These are phyloP conservation scores for Collariella sp. DNA, from an alignment of 495 filamentous ascomycete species.

Conservation along the genomic window DNA sequence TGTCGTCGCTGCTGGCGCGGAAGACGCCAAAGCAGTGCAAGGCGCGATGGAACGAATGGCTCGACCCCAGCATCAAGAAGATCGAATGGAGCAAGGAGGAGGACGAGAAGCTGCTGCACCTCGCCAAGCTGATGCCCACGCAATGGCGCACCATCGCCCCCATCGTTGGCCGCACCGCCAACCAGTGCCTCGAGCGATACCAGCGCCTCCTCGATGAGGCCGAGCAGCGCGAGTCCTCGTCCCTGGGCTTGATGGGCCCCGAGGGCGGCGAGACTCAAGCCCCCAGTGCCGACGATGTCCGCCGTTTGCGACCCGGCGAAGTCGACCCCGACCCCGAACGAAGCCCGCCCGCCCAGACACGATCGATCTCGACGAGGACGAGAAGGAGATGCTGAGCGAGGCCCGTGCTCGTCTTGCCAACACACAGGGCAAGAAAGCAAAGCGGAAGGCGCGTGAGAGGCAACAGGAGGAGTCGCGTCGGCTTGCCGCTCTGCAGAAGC, in stretches of 20 bases:
- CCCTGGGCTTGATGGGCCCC: slow-evolving; percentile 79
- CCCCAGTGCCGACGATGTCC: slow-evolving; percentile 88
- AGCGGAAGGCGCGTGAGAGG: slow-evolving; percentile 90
- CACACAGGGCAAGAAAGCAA: slow-evolving; percentile 97
- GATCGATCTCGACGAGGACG: slow-evolving; percentile 95
- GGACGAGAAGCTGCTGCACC: slow-evolving; percentile 91
- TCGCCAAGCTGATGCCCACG: slow-evolving; percentile 97
- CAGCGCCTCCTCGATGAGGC: slow-evolving; percentile 95
- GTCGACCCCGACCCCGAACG: slow-evolving; percentile 93
- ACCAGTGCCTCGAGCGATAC: slow-evolving; percentile 93
- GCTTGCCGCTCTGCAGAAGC: slow-evolving; percentile 84
- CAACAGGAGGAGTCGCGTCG: slow-evolving; percentile 91
- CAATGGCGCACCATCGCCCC: slow-evolving; percentile 98
- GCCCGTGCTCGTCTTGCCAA: slow-evolving; percentile 93
- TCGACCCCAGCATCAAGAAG: slow-evolving; percentile 94
- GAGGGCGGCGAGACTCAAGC: slow-evolving; percentile 80
- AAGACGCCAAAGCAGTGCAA: slow-evolving; percentile 99
- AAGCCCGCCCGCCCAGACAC: slow-evolving; percentile 96
- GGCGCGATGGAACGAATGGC: slow-evolving; percentile 96
- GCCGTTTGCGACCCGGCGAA: slow-evolving; percentile 82
- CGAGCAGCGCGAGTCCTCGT: slow-evolving; percentile 72
- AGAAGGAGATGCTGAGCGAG: slow-evolving; percentile 98
- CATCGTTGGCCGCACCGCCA: slow-evolving; percentile 91
- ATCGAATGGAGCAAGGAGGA: slow-evolving; percentile 98
- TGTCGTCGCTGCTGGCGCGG: slow-evolving; percentile 90